Evolutionary conservation across 169 alveolate genomes (phyloP).

Genomic region (Eimeria sp.): DNA sequence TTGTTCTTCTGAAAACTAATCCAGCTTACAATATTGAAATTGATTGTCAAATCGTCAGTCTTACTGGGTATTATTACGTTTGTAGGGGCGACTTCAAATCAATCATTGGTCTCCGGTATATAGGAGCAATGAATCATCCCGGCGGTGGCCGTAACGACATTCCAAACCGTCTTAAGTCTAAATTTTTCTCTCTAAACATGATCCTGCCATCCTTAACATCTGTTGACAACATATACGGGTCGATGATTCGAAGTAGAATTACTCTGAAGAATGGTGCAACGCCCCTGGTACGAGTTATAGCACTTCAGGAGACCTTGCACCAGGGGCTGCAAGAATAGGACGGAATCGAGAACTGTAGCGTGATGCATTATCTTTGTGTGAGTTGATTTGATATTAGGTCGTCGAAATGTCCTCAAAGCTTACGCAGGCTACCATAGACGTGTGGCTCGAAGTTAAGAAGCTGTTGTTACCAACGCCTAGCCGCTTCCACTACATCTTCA

Average conservation of each 20-base stretch:
- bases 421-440: slow-evolving; percentile 95
- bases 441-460: slow-evolving; percentile 91
- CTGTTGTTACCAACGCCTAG: slow-evolving; percentile 91
- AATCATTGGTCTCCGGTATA: slow-evolving; percentile 94
- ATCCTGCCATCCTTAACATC: slow-evolving; percentile 96
- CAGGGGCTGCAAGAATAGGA: background rate
- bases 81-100: slow-evolving; percentile 95
- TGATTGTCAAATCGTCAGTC: too few species aligned
- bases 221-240: slow-evolving; percentile 97
- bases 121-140: slow-evolving; percentile 98
- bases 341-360: background rate
- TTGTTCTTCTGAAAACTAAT: background rate
- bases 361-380: background rate
- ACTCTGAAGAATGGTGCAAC: slow-evolving; percentile 90
- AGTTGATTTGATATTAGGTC: slow-evolving; percentile 86
- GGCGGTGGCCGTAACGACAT: slow-evolving; percentile 99
- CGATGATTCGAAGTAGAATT: slow-evolving; percentile 95
- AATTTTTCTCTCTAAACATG: slow-evolving; percentile 97
- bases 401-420: slow-evolving; percentile 91
- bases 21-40: background rate
- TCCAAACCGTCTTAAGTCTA: slow-evolving; percentile 97
- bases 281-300: slow-evolving; percentile 48
- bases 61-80: background rate
- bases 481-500: slow-evolving; percentile 98
- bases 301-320: background rate